Percentiles rank a stretch among this genome's conserved stretches.
phyloP scores from a whole-genome alignment of 2,329 filamentous ascomycete species.

The Ophiosphaerella herpotricha region DNA sequence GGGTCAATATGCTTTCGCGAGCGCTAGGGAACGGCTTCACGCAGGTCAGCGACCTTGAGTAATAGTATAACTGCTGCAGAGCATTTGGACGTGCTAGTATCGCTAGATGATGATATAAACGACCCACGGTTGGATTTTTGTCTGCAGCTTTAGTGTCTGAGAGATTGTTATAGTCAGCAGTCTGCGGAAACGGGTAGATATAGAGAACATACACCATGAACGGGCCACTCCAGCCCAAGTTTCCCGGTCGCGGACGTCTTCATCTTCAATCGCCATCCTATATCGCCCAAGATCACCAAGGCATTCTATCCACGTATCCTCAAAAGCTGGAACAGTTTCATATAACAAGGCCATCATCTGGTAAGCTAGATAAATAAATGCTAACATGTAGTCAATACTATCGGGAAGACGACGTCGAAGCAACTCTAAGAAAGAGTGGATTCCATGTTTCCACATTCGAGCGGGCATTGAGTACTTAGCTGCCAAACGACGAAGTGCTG shows the following conservation, averaged over 20 bases:
- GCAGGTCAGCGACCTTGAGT: constrained; percentile 71
- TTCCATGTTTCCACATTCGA: constrained; percentile 91
- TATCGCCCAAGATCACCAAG: constrained; percentile 85
- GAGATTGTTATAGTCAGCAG: background rate
- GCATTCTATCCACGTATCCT: constrained; percentile 93
- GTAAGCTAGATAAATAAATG: constrained; percentile 87
- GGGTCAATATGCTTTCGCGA: constrained; percentile 69
- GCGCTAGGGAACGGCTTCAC: constrained; percentile 69
- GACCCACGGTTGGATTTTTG: constrained; percentile 72
- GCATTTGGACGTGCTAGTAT: constrained; percentile 73
- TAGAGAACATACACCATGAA: constrained; percentile 69
- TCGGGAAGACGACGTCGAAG: constrained; percentile 68
- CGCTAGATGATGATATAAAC: constrained; percentile 86
- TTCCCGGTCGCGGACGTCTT: constrained; percentile 74
- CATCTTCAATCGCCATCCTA: constrained; percentile 88
- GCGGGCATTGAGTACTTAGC: constrained; percentile 89
- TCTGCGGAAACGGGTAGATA: background rate
- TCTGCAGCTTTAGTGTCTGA: constrained; percentile 70
- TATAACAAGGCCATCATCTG: constrained; percentile 86
- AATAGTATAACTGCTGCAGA: constrained; percentile 73
- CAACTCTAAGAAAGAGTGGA: constrained; percentile 81
- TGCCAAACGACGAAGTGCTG: constrained; percentile 69
- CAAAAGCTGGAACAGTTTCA: constrained; percentile 81
- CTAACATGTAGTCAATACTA: constrained; percentile 85
- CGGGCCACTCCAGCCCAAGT: constrained; percentile 80